Evolutionary conservation across 2,329 filamentous ascomycete genomes (phyloP).

Genomic region (Lasiodiplodia gonubiensis): DNA sequence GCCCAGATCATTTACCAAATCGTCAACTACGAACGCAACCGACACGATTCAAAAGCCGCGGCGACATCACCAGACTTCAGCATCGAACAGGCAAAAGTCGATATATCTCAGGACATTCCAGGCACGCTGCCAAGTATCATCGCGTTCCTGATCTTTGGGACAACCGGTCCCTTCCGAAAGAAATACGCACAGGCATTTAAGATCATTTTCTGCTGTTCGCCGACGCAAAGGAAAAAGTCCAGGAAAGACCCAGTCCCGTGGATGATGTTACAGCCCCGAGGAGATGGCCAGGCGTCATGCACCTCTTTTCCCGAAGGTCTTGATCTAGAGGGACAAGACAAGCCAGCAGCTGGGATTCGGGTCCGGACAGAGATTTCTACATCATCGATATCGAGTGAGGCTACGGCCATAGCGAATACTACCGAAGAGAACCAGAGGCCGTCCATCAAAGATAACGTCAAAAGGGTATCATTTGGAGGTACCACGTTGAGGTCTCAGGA

Average conservation of each 20-base stretch:
- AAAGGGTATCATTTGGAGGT: conserved; percentile 14
- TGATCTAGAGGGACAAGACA: neutral
- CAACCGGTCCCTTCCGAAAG: conserved; percentile 10
- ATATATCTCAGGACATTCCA: conserved; percentile 17
- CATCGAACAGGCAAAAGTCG: conserved; percentile 12
- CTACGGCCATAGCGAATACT: neutral
- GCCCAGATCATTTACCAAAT: conserved; percentile 22
- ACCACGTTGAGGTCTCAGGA: neutral
- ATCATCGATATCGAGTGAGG: conserved; percentile 5
- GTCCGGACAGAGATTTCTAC: conserved; percentile 13
- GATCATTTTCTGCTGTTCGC: neutral
- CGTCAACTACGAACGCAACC: conserved; percentile 23
- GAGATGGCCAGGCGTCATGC: neutral
- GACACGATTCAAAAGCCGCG: neutral
- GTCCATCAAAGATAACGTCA: neutral
- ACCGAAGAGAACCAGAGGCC: neutral
- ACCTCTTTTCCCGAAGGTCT: conserved; percentile 1
- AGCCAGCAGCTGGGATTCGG: neutral
- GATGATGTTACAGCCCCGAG: conserved; percentile 17
- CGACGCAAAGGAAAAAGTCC: neutral
- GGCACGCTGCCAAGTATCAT: conserved; percentile 19
- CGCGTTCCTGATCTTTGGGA: conserved; percentile 24
- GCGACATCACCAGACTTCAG: conserved; percentile 17
- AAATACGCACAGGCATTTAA: conserved; percentile 6
- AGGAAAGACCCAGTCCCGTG: conserved; percentile 2